Evolutionary conservation across 2,329 filamentous ascomycete genomes (phyloP).

Genomic region (Sporothrix schenckii): DNA sequence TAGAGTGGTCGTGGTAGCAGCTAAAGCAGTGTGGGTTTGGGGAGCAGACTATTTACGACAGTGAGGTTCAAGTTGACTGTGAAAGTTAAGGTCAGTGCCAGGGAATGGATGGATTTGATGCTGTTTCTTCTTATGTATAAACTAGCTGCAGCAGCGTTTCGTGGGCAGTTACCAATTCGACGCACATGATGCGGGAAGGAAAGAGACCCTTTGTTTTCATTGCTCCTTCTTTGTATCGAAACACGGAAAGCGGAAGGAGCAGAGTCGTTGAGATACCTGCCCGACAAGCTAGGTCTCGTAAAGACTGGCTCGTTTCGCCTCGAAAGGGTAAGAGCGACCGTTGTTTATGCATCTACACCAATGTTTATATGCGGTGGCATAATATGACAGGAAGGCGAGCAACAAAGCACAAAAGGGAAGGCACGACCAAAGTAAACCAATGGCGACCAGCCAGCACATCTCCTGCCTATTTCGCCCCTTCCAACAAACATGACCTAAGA

Average conservation of each 20-base stretch:
- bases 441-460: background rate
- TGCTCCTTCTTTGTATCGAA: background rate
- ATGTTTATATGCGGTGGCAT: background rate
- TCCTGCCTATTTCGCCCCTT: background rate
- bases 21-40: background rate
- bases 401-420: background rate
- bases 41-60: background rate
- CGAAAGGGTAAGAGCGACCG: background rate
- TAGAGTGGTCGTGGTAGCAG: background rate
- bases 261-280: background rate
- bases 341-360: background rate
- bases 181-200: background rate
- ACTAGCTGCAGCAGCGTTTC: background rate
- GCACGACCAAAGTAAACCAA: conserved; percentile 21
- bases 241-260: conserved; percentile 2
- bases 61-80: background rate
- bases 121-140: background rate
- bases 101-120: no score
- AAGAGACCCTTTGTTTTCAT: background rate
- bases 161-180: background rate
- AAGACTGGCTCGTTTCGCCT: background rate
- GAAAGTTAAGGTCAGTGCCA: background rate
- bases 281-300: background rate
- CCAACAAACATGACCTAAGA: background rate
- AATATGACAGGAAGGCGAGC: background rate